These are phyloP conservation scores for Tieghemostelium lacteum DNA, from an alignment of 78 protist genomes.

Conservation along the genomic window DNA sequence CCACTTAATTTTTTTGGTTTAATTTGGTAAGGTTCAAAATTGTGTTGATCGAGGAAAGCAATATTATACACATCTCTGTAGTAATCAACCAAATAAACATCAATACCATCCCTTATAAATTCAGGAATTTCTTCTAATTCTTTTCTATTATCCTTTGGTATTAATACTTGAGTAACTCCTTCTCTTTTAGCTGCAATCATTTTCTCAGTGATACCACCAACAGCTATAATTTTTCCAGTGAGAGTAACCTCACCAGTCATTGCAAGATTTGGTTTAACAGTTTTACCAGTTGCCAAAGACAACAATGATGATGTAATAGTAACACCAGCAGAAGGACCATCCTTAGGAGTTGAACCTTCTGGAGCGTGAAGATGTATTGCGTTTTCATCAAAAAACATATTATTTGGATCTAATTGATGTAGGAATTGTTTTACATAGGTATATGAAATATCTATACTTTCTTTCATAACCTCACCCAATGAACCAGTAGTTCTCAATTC, in stretches of 20 bases:
- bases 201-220: conserved; percentile 96
- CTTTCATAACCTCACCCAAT: conserved; percentile 93
- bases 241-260: conserved; percentile 97
- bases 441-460: conserved; percentile 87
- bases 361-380: conserved; percentile 95
- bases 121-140: conserved; percentile 90
- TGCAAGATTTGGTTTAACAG: conserved; percentile 77
- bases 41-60: conserved; percentile 44
- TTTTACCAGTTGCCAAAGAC: conserved; percentile 85
- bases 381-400: conserved; percentile 31
- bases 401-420: conserved; percentile 5
- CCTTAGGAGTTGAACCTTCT: conserved; percentile 94
- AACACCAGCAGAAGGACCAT: conserved; percentile 96
- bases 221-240: conserved; percentile 89
- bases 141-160: conserved; percentile 90
- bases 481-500: conserved; percentile 68
- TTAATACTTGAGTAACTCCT: conserved; percentile 78
- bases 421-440: conserved; percentile 74
- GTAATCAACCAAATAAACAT: conserved; percentile 80
- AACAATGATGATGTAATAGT: conserved; percentile 88
- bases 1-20: no score
- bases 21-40: conserved; percentile 10
- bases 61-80: conserved; percentile 87
- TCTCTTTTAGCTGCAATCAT: conserved; percentile 91
- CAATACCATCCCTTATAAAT: conserved; percentile 78